phyloP scores from a whole-genome alignment of 495 filamentous ascomycete genomes.

The Penicillium steckii region DNA sequence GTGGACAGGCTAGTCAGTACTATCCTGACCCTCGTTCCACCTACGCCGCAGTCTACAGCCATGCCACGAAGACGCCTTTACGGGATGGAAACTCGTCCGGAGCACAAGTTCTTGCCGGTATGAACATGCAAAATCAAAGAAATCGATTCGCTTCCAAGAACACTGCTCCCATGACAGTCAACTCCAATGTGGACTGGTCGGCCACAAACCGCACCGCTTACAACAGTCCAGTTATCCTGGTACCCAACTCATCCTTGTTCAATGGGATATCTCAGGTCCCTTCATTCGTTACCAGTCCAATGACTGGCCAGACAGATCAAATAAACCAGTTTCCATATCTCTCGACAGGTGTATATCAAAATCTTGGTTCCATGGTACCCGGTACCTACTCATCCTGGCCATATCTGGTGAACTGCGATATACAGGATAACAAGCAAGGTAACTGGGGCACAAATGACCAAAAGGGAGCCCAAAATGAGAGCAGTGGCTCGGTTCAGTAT shows the following conservation, averaged over 20 bases:
- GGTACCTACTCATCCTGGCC: slow-evolving; percentile 26
- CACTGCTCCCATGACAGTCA: slow-evolving; percentile 21
- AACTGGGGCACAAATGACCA: slow-evolving; percentile 24
- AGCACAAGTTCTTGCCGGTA: slow-evolving; percentile 19
- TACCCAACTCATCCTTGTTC: slow-evolving; percentile 29
- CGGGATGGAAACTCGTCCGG: slow-evolving; percentile 17
- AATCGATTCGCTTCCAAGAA: slow-evolving; percentile 26
- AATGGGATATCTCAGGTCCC: slow-evolving; percentile 25
- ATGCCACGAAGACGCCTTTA: slow-evolving; percentile 1
- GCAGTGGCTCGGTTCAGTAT: slow-evolving; percentile 19
- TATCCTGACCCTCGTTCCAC: slow-evolving; percentile 26
- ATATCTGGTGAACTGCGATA: slow-evolving; percentile 29
- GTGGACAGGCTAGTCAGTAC: slow-evolving; percentile 21
- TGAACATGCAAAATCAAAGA: slow-evolving; percentile 28
- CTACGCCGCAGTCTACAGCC: slow-evolving; percentile 26
- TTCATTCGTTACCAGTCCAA: slow-evolving; percentile 19
- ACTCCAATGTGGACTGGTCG: slow-evolving; percentile 30
- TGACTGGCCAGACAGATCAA: slow-evolving; percentile 27
- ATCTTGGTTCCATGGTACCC: slow-evolving; percentile 24
- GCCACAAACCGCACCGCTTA: slow-evolving; percentile 24
- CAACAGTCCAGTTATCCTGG: slow-evolving; percentile 30
- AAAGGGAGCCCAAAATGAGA: slow-evolving; percentile 18
- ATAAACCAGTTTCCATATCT: slow-evolving; percentile 31
- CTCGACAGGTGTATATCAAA: slow-evolving; percentile 25
- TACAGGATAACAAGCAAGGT: slow-evolving; percentile 16